Evolutionary conservation across 129 eudicot genomes (phyloP).

Genomic region (Saussurea involucrata): DNA sequence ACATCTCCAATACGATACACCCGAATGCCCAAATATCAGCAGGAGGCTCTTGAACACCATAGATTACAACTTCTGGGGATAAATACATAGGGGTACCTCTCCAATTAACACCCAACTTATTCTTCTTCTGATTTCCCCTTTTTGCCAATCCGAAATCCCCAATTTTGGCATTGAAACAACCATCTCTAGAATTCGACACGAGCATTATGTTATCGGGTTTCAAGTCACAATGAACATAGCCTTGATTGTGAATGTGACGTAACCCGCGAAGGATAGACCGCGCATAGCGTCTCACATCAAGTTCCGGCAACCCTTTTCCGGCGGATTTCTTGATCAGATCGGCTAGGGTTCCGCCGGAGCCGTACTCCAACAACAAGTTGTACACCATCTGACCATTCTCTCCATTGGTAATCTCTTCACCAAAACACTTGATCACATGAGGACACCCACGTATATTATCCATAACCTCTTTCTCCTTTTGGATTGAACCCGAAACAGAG

Average conservation of each 20-base stretch:
- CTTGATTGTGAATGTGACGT: constrained; percentile 45
- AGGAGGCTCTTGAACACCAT: constrained; percentile 48
- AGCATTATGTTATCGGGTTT: constrained; percentile 69
- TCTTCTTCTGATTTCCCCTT: constrained; percentile 39
- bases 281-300: constrained; percentile 38
- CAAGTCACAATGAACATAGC: constrained; percentile 82
- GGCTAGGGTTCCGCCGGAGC: constrained; percentile 76
- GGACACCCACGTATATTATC: constrained; percentile 44
- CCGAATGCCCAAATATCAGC: constrained; percentile 80
- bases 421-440: constrained; percentile 52
- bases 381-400: constrained; percentile 53
- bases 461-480: constrained; percentile 66
- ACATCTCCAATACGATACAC: constrained; percentile 65
- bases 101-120: constrained; percentile 36
- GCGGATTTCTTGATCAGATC: constrained; percentile 44
- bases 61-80: constrained; percentile 60
- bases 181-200: constrained; percentile 16
- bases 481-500: constrained; percentile 61
- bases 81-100: constrained; percentile 57
- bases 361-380: constrained; percentile 71
- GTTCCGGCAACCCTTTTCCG: constrained; percentile 45
- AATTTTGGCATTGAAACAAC: constrained; percentile 51
- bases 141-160: constrained; percentile 83
- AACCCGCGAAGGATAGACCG: constrained; percentile 58
- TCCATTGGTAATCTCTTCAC: constrained; percentile 61